Percentiles rank a stretch among this genome's conserved stretches.
Evolutionary conservation across 495 filamentous ascomycete genomes (phyloP).

Genomic region (Chaetomidium leptoderma): DNA sequence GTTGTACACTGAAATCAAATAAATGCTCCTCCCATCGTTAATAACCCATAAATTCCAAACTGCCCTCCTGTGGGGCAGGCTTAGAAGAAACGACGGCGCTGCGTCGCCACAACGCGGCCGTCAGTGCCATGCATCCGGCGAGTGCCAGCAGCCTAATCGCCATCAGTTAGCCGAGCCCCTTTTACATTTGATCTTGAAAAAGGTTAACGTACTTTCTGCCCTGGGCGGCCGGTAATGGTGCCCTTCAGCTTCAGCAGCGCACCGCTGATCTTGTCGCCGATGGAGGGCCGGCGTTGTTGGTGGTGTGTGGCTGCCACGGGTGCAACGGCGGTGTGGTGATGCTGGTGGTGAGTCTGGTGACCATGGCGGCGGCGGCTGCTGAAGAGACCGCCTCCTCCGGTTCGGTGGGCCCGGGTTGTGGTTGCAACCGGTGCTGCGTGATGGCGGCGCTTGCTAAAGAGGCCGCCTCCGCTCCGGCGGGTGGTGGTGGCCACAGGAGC

Average conservation of each 20-base stretch:
- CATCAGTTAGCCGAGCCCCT: not conserved
- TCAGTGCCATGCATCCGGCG: constrained; percentile 69
- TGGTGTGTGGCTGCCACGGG: constrained; percentile 17
- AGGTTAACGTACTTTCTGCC: constrained; percentile 57
- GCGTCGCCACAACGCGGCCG: constrained; percentile 50
- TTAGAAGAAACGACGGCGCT: constrained; percentile 18
- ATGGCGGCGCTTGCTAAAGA: not conserved
- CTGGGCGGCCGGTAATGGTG: constrained; percentile 56
- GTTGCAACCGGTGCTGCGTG: not conserved
- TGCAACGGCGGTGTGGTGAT: constrained; percentile 17
- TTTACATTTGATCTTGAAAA: constrained; percentile 10
- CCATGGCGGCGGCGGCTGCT: constrained; percentile 2
- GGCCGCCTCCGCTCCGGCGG: not conserved
- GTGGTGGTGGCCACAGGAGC: not conserved
- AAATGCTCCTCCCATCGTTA: no score
- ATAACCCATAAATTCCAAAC: no score
- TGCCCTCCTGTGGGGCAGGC: no score
- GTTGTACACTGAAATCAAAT: no score
- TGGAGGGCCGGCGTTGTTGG: constrained; percentile 54
- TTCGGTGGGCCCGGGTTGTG: not conserved
- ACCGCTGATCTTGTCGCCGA: constrained; percentile 67
- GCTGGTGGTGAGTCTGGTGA: not conserved
- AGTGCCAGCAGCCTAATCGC: constrained; percentile 60
- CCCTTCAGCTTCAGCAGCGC: constrained; percentile 65
- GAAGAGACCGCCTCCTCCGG: constrained; percentile 12